Evolutionary conservation across 176 grass and related monocot genomes (phyloP).

Genomic region (Carex littledalei): DNA sequence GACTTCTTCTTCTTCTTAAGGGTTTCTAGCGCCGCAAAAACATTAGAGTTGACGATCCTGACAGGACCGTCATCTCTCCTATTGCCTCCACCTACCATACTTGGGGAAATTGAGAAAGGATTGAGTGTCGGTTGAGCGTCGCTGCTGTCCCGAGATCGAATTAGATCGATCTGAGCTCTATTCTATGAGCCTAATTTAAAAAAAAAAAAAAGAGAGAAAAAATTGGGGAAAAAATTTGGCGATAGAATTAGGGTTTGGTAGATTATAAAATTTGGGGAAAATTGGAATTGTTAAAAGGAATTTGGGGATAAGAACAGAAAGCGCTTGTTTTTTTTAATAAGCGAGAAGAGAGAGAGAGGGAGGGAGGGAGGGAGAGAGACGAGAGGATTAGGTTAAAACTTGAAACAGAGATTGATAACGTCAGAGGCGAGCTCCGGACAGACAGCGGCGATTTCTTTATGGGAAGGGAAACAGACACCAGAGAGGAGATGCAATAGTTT

Average conservation of each 20-base stretch:
- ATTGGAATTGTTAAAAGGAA: neutral
- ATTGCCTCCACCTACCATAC: conserved; percentile 80
- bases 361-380: neutral
- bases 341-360: neutral
- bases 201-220: neutral
- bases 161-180: conserved; percentile 40
- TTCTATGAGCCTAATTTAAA: neutral
- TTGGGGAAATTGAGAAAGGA: neutral
- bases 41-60: conserved; percentile 84
- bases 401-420: neutral
- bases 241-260: conserved; percentile 14
- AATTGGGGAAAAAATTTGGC: neutral
- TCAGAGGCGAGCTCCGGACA: neutral
- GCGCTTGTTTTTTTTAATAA: neutral
- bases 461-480: conserved; percentile 7
- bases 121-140: neutral
- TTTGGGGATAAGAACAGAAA: neutral
- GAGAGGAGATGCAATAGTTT: neutral
- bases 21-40: conserved; percentile 90
- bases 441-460: conserved; percentile 25
- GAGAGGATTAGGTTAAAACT: neutral
- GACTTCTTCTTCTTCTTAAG: conserved; percentile 99
- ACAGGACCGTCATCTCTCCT: conserved; percentile 53
- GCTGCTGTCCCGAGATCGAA: conserved; percentile 14
- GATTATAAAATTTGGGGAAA: neutral